Percentiles rank a stretch among this genome's conserved stretches.
Evolutionary conservation across 2,329 filamentous ascomycete genomes (phyloP).

Genomic region (Trichoderma gracile): DNA sequence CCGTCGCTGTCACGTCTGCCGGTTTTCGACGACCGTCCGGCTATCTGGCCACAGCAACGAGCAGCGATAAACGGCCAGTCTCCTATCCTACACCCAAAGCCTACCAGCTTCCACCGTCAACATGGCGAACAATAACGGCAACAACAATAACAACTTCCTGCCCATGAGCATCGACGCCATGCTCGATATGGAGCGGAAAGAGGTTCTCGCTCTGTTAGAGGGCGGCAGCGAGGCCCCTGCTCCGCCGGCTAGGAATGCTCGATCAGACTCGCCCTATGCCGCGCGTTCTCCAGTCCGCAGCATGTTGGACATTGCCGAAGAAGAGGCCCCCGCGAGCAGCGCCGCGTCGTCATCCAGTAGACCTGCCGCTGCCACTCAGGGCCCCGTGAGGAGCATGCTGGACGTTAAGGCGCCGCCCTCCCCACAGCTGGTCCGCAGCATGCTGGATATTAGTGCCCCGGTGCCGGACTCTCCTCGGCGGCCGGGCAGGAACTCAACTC

Average conservation of each 20-base stretch:
- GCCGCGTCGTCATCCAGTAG: slow-evolving; percentile 13
- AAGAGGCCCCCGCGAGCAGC: slow-evolving; percentile 32
- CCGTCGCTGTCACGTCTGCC: neutral
- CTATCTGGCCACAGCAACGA: neutral
- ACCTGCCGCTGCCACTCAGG: slow-evolving; percentile 45
- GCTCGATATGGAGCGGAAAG: slow-evolving; percentile 73
- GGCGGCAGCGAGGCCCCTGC: slow-evolving; percentile 42
- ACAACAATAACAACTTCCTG: slow-evolving; percentile 33
- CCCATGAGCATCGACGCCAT: slow-evolving; percentile 75
- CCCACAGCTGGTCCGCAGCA: slow-evolving; percentile 49
- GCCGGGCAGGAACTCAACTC: slow-evolving; percentile 38
- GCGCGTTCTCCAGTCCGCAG: slow-evolving; percentile 68
- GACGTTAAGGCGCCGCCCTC: slow-evolving; percentile 52
- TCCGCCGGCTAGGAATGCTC: slow-evolving; percentile 38
- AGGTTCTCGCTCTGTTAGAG: slow-evolving; percentile 70
- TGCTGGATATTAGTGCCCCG: slow-evolving; percentile 53
- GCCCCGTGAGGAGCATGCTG: slow-evolving; percentile 65
- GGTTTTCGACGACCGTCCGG: neutral
- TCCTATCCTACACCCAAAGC: neutral
- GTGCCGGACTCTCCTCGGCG: slow-evolving; percentile 32
- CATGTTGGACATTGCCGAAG: slow-evolving; percentile 62
- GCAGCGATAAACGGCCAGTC: neutral
- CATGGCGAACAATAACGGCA: slow-evolving; percentile 38
- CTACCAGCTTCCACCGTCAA: slow-evolving; percentile 24
- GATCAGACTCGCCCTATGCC: slow-evolving; percentile 57